These are phyloP conservation scores for Erigeron canadensis DNA, from an alignment of 129 eudicot species.

Conservation along the genomic window DNA sequence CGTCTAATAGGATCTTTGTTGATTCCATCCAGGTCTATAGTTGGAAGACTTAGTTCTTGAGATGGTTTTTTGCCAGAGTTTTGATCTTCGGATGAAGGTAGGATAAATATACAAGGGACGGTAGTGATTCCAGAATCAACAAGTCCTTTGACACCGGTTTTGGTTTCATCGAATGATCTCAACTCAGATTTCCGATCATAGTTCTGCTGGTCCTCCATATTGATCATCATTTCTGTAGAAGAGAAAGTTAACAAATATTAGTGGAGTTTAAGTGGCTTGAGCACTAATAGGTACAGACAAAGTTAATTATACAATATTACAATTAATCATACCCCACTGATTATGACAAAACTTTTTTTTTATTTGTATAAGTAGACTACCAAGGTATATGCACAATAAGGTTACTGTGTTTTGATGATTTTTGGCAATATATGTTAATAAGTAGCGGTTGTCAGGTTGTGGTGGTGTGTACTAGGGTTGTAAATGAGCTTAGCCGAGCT, in stretches of 20 bases:
- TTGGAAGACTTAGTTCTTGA: not conserved
- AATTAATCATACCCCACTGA: no score
- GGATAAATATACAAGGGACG: slow-evolving; percentile 30
- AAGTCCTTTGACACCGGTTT: slow-evolving; percentile 36
- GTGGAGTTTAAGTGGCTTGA: not conserved
- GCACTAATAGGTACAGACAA: not conserved
- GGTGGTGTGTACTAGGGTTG: no score
- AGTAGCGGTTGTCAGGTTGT: no score
- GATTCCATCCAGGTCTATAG: not conserved
- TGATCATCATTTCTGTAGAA: not conserved
- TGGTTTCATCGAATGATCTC: slow-evolving; percentile 35
- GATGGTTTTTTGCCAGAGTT: not conserved
- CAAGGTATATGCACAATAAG: no score
- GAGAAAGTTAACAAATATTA: not conserved
- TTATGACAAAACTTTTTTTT: no score
- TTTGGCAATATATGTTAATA: no score
- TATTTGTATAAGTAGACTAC: no score
- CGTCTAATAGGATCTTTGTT: not conserved
- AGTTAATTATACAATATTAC: no score
- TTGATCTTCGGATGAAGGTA: not conserved
- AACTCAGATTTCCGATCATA: slow-evolving; percentile 22
- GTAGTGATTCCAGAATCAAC: slow-evolving; percentile 32
- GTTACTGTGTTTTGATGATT: no score
- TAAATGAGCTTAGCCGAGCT: no score
- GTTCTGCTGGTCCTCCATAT: not conserved